phyloP scores from a whole-genome alignment of 2,329 filamentous ascomycete species.

The Botrytis hyacinthi region DNA sequence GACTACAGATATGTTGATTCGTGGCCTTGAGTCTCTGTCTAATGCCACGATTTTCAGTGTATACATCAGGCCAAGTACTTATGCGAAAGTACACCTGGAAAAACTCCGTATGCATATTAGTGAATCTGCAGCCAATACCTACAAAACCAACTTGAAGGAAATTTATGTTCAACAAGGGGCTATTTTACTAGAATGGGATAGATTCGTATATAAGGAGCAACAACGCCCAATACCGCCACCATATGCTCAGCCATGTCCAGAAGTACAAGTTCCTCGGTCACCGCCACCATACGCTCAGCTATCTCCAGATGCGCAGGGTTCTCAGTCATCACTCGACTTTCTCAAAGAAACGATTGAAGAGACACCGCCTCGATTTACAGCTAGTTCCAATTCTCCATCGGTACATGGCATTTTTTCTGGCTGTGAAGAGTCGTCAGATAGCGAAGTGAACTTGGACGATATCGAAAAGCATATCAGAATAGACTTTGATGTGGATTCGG shows the following conservation, averaged over 20 bases:
- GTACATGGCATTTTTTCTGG: not conserved
- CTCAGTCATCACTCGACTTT: not conserved
- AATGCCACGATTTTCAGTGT: not conserved
- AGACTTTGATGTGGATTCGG: not conserved
- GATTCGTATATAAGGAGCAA: not conserved
- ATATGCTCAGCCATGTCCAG: not conserved
- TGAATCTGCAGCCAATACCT: not conserved
- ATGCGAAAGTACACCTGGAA: not conserved
- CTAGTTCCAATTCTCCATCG: not conserved
- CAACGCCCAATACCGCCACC: not conserved
- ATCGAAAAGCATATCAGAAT: not conserved
- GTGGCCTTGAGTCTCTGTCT: not conserved
- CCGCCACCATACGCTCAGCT: not conserved
- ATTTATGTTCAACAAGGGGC: not conserved
- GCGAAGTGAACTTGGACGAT: not conserved
- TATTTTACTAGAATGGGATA: not conserved
- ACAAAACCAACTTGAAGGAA: not conserved
- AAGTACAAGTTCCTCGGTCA: not conserved
- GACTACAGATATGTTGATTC: not conserved
- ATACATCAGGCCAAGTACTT: not conserved
- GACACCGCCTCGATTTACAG: not conserved
- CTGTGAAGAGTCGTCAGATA: not conserved
- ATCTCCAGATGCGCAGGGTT: not conserved
- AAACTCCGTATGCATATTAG: not conserved
- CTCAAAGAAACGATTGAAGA: not conserved